phyloP scores from a whole-genome alignment of 2,329 filamentous ascomycete species.

The Emergomyces pasteurianus region DNA sequence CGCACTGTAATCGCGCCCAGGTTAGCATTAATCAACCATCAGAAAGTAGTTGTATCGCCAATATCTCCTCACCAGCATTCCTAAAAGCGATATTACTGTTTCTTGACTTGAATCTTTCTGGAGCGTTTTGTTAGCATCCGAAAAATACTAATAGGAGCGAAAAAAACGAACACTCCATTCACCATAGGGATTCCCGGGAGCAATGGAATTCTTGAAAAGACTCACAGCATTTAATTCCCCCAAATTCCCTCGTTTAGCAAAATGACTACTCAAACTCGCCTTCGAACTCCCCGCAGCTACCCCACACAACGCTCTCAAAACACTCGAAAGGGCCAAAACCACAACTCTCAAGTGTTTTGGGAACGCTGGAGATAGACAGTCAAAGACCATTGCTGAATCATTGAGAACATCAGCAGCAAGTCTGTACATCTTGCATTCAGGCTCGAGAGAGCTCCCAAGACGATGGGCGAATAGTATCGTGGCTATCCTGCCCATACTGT shows the following conservation, averaged over 20 bases:
- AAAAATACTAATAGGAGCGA: conserved; percentile 1
- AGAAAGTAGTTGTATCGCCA: not conserved
- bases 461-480: conserved; percentile 79
- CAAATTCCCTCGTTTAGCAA: conserved; percentile 74
- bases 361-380: conserved; percentile 66
- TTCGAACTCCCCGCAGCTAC: conserved; percentile 85
- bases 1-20: conserved; percentile 36
- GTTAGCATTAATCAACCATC: not conserved
- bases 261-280: conserved; percentile 82
- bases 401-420: conserved; percentile 83
- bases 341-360: conserved; percentile 46
- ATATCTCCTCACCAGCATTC: conserved; percentile 53
- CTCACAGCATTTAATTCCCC: conserved; percentile 77
- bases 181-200: not conserved
- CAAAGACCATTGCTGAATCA: conserved; percentile 73
- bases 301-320: conserved; percentile 62
- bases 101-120: conserved; percentile 87
- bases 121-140: conserved; percentile 5
- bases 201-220: conserved; percentile 8
- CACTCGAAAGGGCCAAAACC: conserved; percentile 48
- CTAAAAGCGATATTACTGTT: conserved; percentile 77
- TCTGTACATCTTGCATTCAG: conserved; percentile 82
- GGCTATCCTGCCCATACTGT: conserved; percentile 66
- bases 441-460: conserved; percentile 70
- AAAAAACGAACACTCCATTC: not conserved